phyloP scores from a whole-genome alignment of 768 basidiomycete species.

The Mycena galericulata region DNA sequence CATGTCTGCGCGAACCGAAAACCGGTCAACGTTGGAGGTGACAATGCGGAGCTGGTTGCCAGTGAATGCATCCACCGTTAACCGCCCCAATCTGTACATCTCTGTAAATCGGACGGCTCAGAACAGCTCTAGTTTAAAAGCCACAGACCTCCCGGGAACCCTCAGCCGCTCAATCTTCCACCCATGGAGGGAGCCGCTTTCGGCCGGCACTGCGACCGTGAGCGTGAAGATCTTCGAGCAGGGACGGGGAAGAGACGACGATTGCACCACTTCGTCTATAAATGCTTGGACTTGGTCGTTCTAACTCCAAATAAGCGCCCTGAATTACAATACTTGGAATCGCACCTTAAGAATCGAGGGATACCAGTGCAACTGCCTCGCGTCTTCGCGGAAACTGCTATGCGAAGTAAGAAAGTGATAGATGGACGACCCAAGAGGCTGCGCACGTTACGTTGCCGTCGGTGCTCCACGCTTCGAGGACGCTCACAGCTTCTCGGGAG shows the following conservation, averaged over 20 bases:
- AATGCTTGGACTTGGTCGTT: conserved; percentile 69
- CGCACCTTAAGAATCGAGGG: conserved; percentile 58
- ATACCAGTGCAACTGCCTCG: conserved; percentile 79
- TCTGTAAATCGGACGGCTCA: not conserved
- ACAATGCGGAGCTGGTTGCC: conserved; percentile 35
- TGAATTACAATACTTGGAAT: not conserved
- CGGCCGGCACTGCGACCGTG: conserved; percentile 76
- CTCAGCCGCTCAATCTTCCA: conserved; percentile 70
- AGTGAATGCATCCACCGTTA: conserved; percentile 43
- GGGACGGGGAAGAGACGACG: conserved; percentile 22
- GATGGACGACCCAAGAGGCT: not conserved
- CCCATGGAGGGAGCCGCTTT: conserved; percentile 78
- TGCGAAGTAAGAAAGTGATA: conserved; percentile 1
- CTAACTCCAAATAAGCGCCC: not conserved
- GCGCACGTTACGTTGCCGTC: conserved; percentile 66
- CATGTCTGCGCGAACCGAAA: conserved; percentile 42
- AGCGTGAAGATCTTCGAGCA: conserved; percentile 66
- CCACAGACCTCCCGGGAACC: conserved; percentile 75
- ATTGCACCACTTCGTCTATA: conserved; percentile 51
- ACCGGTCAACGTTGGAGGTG: conserved; percentile 47
- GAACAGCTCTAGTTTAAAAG: not conserved
- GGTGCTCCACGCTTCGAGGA: conserved; percentile 69
- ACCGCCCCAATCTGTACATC: conserved; percentile 50
- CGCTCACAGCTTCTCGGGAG: conserved; percentile 71
- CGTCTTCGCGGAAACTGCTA: conserved; percentile 71